These are phyloP conservation scores for Phytophthora pistaciae DNA, from an alignment of 352 stramenopile species.

Conservation along the genomic window DNA sequence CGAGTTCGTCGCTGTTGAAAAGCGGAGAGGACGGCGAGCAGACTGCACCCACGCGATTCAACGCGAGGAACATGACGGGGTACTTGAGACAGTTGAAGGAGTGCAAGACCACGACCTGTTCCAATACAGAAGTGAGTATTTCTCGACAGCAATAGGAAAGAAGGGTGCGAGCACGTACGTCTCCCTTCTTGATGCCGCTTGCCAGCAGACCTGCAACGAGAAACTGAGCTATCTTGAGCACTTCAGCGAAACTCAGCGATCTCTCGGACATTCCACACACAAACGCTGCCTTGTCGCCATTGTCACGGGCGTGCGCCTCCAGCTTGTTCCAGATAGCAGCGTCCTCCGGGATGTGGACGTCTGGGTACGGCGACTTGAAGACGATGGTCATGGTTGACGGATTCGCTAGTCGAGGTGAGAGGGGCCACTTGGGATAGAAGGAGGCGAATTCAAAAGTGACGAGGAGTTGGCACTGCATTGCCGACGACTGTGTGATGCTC, in stretches of 20 bases:
- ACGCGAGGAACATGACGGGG: conserved; percentile 49
- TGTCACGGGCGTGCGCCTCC: conserved; percentile 40
- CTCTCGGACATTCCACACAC: conserved; percentile 51
- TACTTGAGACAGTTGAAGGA: conserved; percentile 71
- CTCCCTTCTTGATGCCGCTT: conserved; percentile 49
- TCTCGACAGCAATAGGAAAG: too few species aligned
- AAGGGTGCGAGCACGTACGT: conserved; percentile 48
- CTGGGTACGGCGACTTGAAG: conserved; percentile 48
- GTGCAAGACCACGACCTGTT: conserved; percentile 52
- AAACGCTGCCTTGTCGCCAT: conserved; percentile 39
- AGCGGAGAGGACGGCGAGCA: conserved; percentile 50
- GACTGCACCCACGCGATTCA: conserved; percentile 49
- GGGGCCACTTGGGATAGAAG: background rate
- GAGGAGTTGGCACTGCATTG: background rate
- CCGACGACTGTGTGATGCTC: background rate
- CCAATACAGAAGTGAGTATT: conserved; percentile 1
- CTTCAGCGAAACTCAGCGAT: conserved; percentile 42
- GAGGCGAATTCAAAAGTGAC: conserved; percentile 30
- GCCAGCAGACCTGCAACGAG: conserved; percentile 43
- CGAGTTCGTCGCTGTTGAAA: conserved; percentile 48
- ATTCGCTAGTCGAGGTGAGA: conserved; percentile 6
- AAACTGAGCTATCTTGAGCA: conserved; percentile 26
- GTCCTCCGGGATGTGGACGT: conserved; percentile 39
- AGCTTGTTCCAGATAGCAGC: conserved; percentile 53
- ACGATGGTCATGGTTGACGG: conserved; percentile 38